Evolutionary conservation across 352 stramenopile species (phyloP), one percentile per base, ranked within the genome.

Genomic region (Globisporangium iwayamae): DNA sequence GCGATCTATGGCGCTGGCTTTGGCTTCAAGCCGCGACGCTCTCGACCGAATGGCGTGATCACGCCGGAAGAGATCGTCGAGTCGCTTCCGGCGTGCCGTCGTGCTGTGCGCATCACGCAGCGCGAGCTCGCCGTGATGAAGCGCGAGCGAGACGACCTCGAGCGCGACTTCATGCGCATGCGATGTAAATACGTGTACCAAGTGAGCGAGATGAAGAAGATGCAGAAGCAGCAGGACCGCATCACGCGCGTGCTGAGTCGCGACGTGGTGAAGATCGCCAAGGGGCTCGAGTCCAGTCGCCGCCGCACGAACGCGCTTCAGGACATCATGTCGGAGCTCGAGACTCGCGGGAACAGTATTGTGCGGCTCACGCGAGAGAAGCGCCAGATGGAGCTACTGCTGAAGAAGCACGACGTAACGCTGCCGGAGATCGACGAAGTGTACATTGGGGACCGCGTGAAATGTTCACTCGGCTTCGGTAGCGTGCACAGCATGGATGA

Each of bases 261-360:
- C 18, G 70, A 86, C 22, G 77, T 90, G 22, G 69, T 78, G 5
- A 53, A 67, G 9, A 89, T 74, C 45, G 81, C 83, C 38, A 84
- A 83, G 56, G 70, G 68, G 45, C 65, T 93, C 54, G 81, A 84
- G 59, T 89, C 83, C 14, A 90, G 78, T 67, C 79, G 84, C 6
- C 79, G 85, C 32, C 78, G 85, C 38, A 91, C 81, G 25, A 90
- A 74, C 55, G 81, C 83, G 11, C 67, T 93, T 28, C 85, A 93
- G 57, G 78, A 92, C 48, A 90, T 93, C 57, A 89, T 93, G 81
- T 90, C 67, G 14, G 85, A 93, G 69, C 71, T 93, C 10, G 83
- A 93, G 58, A 67, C 73, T 3, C 68, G 83, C 22, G 85, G 85
- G 2, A 81, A 67, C 34, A 62, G 25, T 10, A 76, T 92, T 16